A percentile compares a stretch with the other conserved stretches of the same genome.
These are phyloP conservation scores for Trametes pubescens DNA, from an alignment of 1,284 basidiomycete species.

Conservation along the genomic window DNA sequence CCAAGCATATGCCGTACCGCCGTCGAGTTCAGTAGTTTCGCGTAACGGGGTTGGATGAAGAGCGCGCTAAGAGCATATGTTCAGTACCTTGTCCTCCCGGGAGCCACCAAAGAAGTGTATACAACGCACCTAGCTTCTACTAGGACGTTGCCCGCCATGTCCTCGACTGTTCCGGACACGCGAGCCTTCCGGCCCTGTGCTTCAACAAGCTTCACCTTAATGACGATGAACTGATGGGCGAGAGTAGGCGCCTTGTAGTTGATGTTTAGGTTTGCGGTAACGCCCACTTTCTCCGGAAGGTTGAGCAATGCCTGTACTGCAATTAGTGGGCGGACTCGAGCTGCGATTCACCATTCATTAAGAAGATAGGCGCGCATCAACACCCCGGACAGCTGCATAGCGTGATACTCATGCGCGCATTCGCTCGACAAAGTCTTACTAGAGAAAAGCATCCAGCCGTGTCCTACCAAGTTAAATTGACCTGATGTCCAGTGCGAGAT, in stretches of 20 bases:
- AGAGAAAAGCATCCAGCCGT: no score
- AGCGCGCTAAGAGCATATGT: conserved; percentile 49
- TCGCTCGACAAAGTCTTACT: no score
- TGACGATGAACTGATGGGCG: conserved; percentile 86
- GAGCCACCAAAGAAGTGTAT: neutral
- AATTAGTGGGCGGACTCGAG: no score
- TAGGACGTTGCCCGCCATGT: conserved; percentile 79
- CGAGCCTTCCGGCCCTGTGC: conserved; percentile 79
- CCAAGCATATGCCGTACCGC: conserved; percentile 43
- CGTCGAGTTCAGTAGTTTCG: conserved; percentile 56
- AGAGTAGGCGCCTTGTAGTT: conserved; percentile 84
- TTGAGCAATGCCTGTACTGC: conserved; percentile 83
- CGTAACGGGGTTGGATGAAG: conserved; percentile 72
- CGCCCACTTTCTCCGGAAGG: conserved; percentile 90
- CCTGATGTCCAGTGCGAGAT: no score
- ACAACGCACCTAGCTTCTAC: conserved; percentile 79
- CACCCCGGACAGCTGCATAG: no score
- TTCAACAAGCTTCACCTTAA: conserved; percentile 71
- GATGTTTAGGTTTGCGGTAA: conserved; percentile 84
- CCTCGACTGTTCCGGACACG: conserved; percentile 80
- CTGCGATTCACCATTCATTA: no score
- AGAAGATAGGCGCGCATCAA: no score
- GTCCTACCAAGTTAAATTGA: no score
- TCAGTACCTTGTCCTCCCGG: neutral
- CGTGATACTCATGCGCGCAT: no score